Evolutionary conservation across 2,329 filamentous ascomycete species (phyloP), one percentile per base, ranked within the genome.

Genomic region (Botrytis deweyae): DNA sequence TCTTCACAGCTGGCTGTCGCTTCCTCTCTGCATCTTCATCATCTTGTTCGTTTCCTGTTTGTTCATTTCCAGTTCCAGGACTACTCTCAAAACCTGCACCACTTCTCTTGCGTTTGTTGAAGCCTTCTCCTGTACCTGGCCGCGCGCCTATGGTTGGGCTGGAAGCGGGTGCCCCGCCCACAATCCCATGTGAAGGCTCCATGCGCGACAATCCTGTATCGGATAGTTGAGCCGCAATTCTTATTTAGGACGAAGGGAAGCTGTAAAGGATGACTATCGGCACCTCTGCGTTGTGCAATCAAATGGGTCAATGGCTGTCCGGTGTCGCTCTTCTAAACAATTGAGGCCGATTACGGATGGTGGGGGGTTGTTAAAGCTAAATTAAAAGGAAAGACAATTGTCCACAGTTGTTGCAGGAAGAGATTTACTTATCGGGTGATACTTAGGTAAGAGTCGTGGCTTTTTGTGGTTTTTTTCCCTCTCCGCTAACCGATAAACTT

Each of bases 1-100:
- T 87, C 84, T 95, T 94, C 67, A 92, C 90, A 72, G 90, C 90
- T 40, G 90, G 90, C 77, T 91, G 88, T 75, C 89, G 86, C 82
- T 89, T 89, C 83, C 88, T 88, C 78, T 90, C 88, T 65, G 85
- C 82, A 70, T 88, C 86, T 67, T 85, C 83, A 73, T 89, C 86
- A 74, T 90, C 89, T 73, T 87, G 87, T 73, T 86, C 86, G 68
- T 86, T 84, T 79, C 75, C 80, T 75, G 88, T 91, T 73, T 87
- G 87, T 74, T 86, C 86, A 67, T 86, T 84, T 79, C 75, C 80
- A 76, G 88, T 91, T 40, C 86, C 88, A 5, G 89, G 89, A 76
- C 89, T 91, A 80, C 88, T 91, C 74, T 90, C 89, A 75, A 88
- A 83, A 40, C 82, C 82, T 36, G 81, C 83, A 73, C 81, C 85